phyloP scores from a whole-genome alignment of 2,329 filamentous ascomycete genomes.

The Apiospora saccharicola region DNA sequence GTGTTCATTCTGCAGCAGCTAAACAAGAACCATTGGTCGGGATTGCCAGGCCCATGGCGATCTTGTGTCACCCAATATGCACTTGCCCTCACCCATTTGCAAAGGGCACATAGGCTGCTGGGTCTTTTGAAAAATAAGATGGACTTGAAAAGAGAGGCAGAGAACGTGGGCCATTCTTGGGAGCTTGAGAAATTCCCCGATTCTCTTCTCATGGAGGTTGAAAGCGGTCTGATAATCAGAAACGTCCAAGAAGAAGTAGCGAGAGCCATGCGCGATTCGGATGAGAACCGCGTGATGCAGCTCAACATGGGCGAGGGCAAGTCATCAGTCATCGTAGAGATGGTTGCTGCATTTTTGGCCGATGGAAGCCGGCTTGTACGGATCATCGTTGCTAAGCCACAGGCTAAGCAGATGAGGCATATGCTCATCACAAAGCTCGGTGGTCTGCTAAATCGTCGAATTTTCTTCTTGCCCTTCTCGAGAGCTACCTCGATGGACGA shows the following conservation, averaged over 20 bases:
- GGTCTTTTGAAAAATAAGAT: constrained; percentile 24
- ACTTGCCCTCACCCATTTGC: constrained; percentile 47
- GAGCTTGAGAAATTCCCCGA: constrained; percentile 60
- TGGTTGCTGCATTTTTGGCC: constrained; percentile 62
- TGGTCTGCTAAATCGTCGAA: constrained; percentile 59
- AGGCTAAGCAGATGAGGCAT: constrained; percentile 67
- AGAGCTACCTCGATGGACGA: constrained; percentile 52
- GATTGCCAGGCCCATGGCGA: constrained; percentile 44
- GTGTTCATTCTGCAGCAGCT: constrained; percentile 44
- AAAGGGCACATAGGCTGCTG: constrained; percentile 52
- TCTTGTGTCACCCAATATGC: constrained; percentile 48
- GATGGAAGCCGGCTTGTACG: constrained; percentile 59
- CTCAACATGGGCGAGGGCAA: constrained; percentile 66
- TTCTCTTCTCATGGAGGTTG: constrained; percentile 69
- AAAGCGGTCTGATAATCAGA: constrained; percentile 68
- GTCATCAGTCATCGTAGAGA: constrained; percentile 72
- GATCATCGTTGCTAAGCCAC: constrained; percentile 67
- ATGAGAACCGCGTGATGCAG: constrained; percentile 49
- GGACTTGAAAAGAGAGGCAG: constrained; percentile 50
- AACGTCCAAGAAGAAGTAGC: constrained; percentile 66
- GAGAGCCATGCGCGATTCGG: constrained; percentile 33
- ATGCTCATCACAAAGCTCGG: constrained; percentile 63
- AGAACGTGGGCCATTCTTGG: constrained; percentile 65
- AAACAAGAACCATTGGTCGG: constrained; percentile 35
- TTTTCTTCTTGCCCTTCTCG: constrained; percentile 68